A percentile compares a stretch with the other conserved stretches of the same genome.
Evolutionary conservation across 768 basidiomycete genomes (phyloP).

Genomic region (Amanita muscaria): DNA sequence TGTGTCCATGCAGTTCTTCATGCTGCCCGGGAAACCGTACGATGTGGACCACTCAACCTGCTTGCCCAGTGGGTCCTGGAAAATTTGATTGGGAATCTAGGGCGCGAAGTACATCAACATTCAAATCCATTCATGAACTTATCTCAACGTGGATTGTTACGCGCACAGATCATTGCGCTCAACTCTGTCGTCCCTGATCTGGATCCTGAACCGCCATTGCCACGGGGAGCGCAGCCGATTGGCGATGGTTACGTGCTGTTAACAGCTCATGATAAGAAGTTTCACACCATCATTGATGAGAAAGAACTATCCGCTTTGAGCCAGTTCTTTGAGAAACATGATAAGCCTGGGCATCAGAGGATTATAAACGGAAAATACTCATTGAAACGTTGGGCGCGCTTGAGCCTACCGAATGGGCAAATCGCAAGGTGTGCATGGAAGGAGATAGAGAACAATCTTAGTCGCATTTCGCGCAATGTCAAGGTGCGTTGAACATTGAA

Average conservation of each 20-base stretch:
- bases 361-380: neutral
- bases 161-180: constrained; percentile 13
- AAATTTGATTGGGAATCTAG: constrained; percentile 18
- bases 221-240: neutral
- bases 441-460: constrained; percentile 5
- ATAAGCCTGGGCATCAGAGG: neutral
- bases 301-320: neutral
- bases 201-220: neutral
- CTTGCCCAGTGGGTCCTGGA: constrained; percentile 24
- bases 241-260: neutral
- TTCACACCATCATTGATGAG: neutral
- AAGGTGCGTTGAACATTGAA: constrained; percentile 12
- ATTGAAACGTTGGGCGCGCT: constrained; percentile 11
- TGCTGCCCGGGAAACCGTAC: constrained; percentile 14
- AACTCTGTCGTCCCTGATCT: constrained; percentile 12
- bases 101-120: constrained; percentile 12
- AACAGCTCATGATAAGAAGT: neutral
- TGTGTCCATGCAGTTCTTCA: constrained; percentile 22
- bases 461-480: constrained; percentile 14
- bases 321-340: neutral
- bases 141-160: constrained; percentile 15
- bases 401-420: constrained; percentile 16
- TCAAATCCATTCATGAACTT: constrained; percentile 19
- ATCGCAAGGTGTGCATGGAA: constrained; percentile 13
- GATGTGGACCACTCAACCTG: constrained; percentile 14